Evolutionary conservation across 495 filamentous ascomycete genomes (phyloP).

Genomic region (Tuber melanosporum): DNA sequence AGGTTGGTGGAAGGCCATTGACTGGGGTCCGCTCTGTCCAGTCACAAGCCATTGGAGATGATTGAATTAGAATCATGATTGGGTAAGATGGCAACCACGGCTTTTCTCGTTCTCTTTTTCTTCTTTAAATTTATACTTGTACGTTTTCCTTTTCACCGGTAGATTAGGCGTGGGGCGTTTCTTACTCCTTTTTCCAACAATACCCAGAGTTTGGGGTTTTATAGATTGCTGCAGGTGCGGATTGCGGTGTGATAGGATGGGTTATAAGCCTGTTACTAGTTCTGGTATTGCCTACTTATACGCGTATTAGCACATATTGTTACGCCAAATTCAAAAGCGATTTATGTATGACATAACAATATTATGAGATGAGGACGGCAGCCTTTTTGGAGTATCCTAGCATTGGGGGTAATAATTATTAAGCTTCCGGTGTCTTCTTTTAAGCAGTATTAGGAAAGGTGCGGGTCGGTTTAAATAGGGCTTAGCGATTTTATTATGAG

Average conservation of each 20-base stretch:
- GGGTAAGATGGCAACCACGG: neutral
- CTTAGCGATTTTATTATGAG: neutral
- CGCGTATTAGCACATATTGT: neutral
- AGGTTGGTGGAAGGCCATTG: slow-evolving; percentile 24
- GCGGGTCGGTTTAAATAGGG: neutral
- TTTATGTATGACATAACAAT: neutral
- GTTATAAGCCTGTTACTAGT: neutral
- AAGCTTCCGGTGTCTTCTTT: slow-evolving; percentile 6
- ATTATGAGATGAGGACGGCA: slow-evolving; percentile 1
- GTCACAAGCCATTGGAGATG: slow-evolving; percentile 25
- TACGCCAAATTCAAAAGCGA: neutral
- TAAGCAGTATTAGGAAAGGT: neutral
- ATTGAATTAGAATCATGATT: slow-evolving; percentile 10
- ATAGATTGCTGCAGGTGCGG: neutral
- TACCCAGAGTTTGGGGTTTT: neutral
- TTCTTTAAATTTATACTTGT: neutral
- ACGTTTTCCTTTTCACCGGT: slow-evolving; percentile 11
- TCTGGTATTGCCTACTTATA: neutral
- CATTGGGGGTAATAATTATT: neutral
- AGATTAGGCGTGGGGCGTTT: slow-evolving; percentile 21
- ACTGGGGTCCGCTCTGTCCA: slow-evolving; percentile 21
- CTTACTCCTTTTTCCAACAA: neutral
- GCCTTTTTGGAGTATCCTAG: neutral
- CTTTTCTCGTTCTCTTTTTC: slow-evolving; percentile 7
- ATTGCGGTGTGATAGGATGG: neutral